A percentile compares a stretch with the other conserved stretches of the same genome.
Conservation (phyloP, 1,139 yeast species). For the Pneumocystis carinii region DNA sequence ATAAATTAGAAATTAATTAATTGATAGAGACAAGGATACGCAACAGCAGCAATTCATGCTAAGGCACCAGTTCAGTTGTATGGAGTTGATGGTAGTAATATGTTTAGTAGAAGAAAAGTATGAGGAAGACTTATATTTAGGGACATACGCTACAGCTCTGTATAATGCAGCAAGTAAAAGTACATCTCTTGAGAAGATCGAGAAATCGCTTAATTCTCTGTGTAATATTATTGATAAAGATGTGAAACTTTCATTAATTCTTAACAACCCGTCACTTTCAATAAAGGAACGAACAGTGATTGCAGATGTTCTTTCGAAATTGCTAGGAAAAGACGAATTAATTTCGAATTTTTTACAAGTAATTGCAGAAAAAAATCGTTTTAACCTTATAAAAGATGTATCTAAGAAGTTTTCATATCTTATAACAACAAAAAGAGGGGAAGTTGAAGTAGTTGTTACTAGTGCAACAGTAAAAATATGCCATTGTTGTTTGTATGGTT, state of each 20-base stretch:
- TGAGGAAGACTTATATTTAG: neutral
- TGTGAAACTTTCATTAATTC: constrained; percentile 43
- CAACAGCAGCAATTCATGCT: neutral
- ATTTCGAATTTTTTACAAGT: constrained; percentile 69
- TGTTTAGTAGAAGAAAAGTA: neutral
- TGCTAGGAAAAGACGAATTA: constrained; percentile 46
- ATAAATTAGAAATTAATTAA: neutral
- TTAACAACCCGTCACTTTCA: constrained; percentile 75
- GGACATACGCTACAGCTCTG: constrained; percentile 69
- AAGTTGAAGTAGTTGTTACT: constrained; percentile 86
- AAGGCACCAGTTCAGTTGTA: neutral
- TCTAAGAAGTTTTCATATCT: constrained; percentile 59
- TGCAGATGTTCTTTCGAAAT: constrained; percentile 41
- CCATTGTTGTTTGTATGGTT: neutral
- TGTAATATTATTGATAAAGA: constrained; percentile 46
- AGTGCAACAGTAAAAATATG: constrained; percentile 39
- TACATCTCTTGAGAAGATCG: constrained; percentile 59
- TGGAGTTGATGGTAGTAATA: neutral
- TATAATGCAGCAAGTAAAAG: constrained; percentile 84
- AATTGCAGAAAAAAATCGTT: constrained; percentile 90
- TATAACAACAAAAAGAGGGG: constrained; percentile 79
- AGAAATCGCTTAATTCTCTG: constrained; percentile 49
- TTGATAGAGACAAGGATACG: neutral
- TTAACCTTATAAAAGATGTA: constrained; percentile 50
- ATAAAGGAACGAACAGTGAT: constrained; percentile 58